A percentile compares a stretch with the other conserved stretches of the same genome.
phyloP scores from a whole-genome alignment of 1,284 basidiomycete genomes.

The Omphalotus olearius region DNA sequence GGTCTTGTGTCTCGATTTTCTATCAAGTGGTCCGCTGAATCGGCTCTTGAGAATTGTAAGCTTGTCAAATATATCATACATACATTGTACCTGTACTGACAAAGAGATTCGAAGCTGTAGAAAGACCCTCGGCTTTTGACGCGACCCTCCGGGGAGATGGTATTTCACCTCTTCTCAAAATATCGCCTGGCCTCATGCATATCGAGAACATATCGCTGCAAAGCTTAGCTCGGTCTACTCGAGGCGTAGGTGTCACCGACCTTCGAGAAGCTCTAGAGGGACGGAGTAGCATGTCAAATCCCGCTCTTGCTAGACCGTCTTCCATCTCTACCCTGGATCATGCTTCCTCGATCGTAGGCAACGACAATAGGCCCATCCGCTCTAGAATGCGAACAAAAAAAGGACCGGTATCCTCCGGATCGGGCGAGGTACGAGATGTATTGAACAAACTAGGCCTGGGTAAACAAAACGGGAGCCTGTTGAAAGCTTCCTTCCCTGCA shows the following conservation, averaged over 20 bases:
- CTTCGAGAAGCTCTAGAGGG: constrained; percentile 84
- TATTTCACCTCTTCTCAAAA: constrained; percentile 67
- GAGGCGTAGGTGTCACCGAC: constrained; percentile 81
- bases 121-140: constrained; percentile 56
- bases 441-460: constrained; percentile 75
- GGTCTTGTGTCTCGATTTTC: constrained; percentile 51
- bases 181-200: constrained; percentile 82
- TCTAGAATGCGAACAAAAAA: constrained; percentile 54
- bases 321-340: constrained; percentile 76
- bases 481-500: constrained; percentile 66
- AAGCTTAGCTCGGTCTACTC: constrained; percentile 69
- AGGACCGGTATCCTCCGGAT: constrained; percentile 42
- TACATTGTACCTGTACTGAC: not conserved
- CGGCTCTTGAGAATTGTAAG: constrained; percentile 76
- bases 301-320: constrained; percentile 56
- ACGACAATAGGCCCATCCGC: constrained; percentile 43
- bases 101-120: constrained; percentile 41
- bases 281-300: constrained; percentile 73
- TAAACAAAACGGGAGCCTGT: constrained; percentile 56
- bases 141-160: constrained; percentile 55
- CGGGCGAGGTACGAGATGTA: constrained; percentile 76
- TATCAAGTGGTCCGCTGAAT: constrained; percentile 67
- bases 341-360: constrained; percentile 43
- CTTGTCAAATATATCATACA: constrained; percentile 5
- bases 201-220: constrained; percentile 84